A percentile compares a stretch with the other conserved stretches of the same genome.
phyloP scores from a whole-genome alignment of 2,329 filamentous ascomycete genomes.

The Neofusicoccum sp. region DNA sequence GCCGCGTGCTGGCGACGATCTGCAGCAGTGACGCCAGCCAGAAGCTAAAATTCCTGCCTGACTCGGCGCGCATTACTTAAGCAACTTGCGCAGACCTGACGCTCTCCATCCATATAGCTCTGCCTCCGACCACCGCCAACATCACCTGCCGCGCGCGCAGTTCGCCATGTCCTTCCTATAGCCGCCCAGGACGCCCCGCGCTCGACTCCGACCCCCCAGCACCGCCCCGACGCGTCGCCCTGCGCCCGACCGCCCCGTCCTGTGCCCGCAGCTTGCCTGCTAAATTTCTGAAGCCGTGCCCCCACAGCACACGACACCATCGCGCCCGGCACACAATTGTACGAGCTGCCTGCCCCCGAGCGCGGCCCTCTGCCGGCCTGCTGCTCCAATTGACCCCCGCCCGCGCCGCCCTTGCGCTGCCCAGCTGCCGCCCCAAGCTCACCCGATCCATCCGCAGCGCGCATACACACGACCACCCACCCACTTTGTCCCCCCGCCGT shows the following conservation, averaged over 20 bases:
- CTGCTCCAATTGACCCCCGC: constrained; percentile 9
- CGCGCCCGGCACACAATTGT: constrained; percentile 7
- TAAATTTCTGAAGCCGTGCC: constrained; percentile 18
- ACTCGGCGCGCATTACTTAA: constrained; percentile 3
- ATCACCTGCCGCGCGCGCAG: constrained; percentile 4
- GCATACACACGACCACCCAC: not conserved
- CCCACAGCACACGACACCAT: constrained; percentile 13
- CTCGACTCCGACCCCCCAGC: not conserved
- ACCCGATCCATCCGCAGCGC: constrained; percentile 15
- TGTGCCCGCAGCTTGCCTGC: constrained; percentile 10
- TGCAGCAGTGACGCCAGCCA: constrained; percentile 13
- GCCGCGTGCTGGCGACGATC: not conserved
- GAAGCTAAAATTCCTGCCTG: not conserved
- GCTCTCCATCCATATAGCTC: constrained; percentile 16
- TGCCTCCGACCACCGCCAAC: constrained; percentile 13
- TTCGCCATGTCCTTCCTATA: constrained; percentile 11
- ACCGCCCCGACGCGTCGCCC: not conserved
- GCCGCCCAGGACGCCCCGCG: not conserved
- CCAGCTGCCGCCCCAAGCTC: constrained; percentile 3
- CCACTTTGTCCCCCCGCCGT: not conserved
- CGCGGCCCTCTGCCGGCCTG: not conserved
- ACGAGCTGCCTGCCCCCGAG: not conserved
- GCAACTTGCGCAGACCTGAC: constrained; percentile 2
- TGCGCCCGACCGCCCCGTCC: not conserved
- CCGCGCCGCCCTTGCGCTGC: not conserved